Evolutionary conservation across 768 basidiomycete species (phyloP).

Genomic region (Leccinum rimulosum): DNA sequence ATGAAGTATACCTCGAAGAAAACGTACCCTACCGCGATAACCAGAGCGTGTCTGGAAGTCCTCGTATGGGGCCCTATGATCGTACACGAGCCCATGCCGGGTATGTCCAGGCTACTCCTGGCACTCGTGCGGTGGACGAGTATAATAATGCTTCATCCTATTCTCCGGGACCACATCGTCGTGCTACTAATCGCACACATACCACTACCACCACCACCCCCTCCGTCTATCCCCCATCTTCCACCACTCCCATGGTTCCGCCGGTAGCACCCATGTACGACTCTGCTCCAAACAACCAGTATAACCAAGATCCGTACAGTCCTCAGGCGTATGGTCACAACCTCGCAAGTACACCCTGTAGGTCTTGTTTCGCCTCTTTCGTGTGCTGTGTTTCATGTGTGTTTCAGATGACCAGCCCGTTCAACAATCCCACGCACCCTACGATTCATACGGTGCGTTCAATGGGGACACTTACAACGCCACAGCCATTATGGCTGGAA

Average conservation of each 20-base stretch:
- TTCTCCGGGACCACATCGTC: constrained; percentile 42
- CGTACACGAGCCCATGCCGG: constrained; percentile 44
- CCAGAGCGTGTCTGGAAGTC: constrained; percentile 21
- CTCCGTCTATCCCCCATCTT: constrained; percentile 34
- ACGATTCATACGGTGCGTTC: constrained; percentile 49
- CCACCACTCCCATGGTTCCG: constrained; percentile 17
- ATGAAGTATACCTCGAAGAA: constrained; percentile 56
- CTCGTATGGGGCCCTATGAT: constrained; percentile 30
- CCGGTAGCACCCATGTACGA: constrained; percentile 19
- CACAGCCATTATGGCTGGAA: constrained; percentile 16
- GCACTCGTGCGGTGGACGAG: constrained; percentile 72
- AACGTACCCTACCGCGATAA: constrained; percentile 36
- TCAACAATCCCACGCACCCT: constrained; percentile 50
- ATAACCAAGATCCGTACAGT: constrained; percentile 28
- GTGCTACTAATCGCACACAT: constrained; percentile 39
- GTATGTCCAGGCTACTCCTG: constrained; percentile 62
- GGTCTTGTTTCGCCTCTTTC: constrained; percentile 21
- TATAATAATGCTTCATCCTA: constrained; percentile 57
- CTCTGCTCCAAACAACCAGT: constrained; percentile 18
- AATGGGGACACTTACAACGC: constrained; percentile 42
- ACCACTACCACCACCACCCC: constrained; percentile 41
- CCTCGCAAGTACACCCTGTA: constrained; percentile 53
- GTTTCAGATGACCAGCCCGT: constrained; percentile 51
- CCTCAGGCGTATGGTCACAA: constrained; percentile 50
- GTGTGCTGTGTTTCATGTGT: constrained; percentile 2